These are phyloP conservation scores for Neoascochyta sp. DNA, from an alignment of 2,329 filamentous ascomycete genomes.

Conservation along the genomic window DNA sequence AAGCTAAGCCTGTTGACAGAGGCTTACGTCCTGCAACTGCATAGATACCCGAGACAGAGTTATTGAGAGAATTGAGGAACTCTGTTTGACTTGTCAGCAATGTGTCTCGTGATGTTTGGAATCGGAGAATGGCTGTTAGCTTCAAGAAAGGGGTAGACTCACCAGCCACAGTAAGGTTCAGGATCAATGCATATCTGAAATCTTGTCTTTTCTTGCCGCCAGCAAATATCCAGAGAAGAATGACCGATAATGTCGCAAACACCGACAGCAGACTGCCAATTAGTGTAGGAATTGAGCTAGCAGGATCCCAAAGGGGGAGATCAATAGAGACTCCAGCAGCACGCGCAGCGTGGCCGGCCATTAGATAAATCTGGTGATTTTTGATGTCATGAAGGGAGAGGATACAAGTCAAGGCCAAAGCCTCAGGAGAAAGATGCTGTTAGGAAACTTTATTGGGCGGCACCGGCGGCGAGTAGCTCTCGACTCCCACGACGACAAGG, in stretches of 20 bases:
- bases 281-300: slow-evolving; percentile 16
- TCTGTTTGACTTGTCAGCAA: slow-evolving; percentile 2
- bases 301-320: slow-evolving; percentile 7
- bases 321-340: slow-evolving; percentile 2
- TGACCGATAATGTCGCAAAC: slow-evolving; percentile 12
- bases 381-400: slow-evolving; percentile 3
- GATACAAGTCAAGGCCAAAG: not conserved
- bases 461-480: too few species aligned
- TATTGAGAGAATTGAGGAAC: slow-evolving; percentile 42
- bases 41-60: slow-evolving; percentile 42
- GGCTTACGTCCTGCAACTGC: slow-evolving; percentile 25
- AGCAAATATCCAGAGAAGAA: slow-evolving; percentile 16
- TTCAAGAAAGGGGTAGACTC: not conserved
- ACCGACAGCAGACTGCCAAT: slow-evolving; percentile 20
- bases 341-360: slow-evolving; percentile 10
- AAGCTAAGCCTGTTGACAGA: slow-evolving; percentile 32
- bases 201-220: slow-evolving; percentile 14
- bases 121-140: not conserved
- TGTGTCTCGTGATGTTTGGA: not conserved
- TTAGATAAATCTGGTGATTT: too few species aligned
- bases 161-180: slow-evolving; percentile 23
- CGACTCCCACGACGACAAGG: too few species aligned
- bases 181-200: slow-evolving; percentile 21
- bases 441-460: too few species aligned
- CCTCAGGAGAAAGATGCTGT: not conserved